A percentile compares a stretch with the other conserved stretches of the same genome.
Conservation (phyloP, 2,329 filamentous ascomycete species). For the Claviceps pusilla region DNA sequence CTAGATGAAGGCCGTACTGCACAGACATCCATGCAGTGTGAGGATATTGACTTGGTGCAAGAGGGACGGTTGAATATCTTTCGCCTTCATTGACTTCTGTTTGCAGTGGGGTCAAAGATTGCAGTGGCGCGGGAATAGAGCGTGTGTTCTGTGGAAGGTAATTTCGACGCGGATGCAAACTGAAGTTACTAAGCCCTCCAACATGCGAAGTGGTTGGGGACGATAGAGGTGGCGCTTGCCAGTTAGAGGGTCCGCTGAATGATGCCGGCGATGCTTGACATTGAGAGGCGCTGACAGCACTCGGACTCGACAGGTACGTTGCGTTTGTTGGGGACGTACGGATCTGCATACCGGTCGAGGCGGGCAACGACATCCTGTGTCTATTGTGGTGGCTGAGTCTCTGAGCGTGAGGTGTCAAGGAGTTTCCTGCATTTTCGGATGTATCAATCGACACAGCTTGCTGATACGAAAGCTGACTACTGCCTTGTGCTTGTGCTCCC, state of each 20-base stretch:
- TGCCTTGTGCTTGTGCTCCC: neutral
- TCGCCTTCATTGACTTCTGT: neutral
- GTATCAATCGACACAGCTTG: neutral
- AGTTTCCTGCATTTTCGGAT: neutral
- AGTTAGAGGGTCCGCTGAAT: neutral
- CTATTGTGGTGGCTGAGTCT: neutral
- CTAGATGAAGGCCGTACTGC: constrained; percentile 30
- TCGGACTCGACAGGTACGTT: neutral
- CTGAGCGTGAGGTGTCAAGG: neutral
- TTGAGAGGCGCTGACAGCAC: neutral
- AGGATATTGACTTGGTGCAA: constrained; percentile 23
- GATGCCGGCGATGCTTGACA: neutral
- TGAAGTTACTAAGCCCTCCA: neutral
- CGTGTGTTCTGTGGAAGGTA: neutral
- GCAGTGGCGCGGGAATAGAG: neutral
- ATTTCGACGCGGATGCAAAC: neutral
- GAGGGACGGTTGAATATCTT: neutral
- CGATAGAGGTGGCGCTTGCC: neutral
- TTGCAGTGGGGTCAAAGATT: neutral
- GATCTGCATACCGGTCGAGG: neutral
- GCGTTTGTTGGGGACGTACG: neutral
- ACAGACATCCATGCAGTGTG: constrained; percentile 25
- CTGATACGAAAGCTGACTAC: neutral
- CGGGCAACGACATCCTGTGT: neutral
- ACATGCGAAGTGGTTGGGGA: neutral